Conservation (phyloP, 257 asterid genomes). For the Cruciata laevipes region DNA sequence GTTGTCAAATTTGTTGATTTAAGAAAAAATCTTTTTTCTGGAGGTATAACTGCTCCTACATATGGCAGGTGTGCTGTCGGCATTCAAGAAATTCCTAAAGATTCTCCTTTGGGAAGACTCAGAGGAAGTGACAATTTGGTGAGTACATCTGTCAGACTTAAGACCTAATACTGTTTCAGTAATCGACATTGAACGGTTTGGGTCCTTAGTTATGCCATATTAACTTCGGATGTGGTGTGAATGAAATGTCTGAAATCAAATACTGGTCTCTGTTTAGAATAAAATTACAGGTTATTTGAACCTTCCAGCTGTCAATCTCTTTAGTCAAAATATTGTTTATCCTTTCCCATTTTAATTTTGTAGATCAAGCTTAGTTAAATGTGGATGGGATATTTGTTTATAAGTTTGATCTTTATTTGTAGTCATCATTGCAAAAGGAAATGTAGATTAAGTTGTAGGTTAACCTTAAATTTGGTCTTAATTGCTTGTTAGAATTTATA, state of each 20-base stretch:
- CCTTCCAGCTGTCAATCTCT: neutral
- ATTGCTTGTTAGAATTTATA: neutral
- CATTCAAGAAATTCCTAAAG: constrained; percentile 73
- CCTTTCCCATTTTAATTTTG: neutral
- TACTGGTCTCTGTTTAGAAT: neutral
- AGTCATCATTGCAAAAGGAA: neutral
- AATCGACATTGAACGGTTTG: neutral
- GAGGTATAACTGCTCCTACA: neutral
- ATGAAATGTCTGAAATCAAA: neutral
- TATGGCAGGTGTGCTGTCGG: constrained; percentile 78
- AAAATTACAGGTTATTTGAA: neutral
- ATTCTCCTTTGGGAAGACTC: constrained; percentile 80
- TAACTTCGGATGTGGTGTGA: neutral
- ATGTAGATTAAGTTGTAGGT: neutral
- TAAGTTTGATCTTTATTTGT: neutral
- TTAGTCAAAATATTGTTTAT: neutral
- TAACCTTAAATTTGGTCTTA: neutral
- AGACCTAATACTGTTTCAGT: neutral
- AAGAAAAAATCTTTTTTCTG: neutral
- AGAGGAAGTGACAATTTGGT: constrained; percentile 95
- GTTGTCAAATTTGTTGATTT: neutral
- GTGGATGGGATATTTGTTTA: neutral
- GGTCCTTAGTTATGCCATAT: neutral
- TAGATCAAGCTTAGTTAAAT: neutral
- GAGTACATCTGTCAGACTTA: constrained; percentile 18